A percentile compares a stretch with the other conserved stretches of the same genome.
phyloP scores from a whole-genome alignment of 2,329 filamentous ascomycete genomes.

The Penicillium sclerotiorum region DNA sequence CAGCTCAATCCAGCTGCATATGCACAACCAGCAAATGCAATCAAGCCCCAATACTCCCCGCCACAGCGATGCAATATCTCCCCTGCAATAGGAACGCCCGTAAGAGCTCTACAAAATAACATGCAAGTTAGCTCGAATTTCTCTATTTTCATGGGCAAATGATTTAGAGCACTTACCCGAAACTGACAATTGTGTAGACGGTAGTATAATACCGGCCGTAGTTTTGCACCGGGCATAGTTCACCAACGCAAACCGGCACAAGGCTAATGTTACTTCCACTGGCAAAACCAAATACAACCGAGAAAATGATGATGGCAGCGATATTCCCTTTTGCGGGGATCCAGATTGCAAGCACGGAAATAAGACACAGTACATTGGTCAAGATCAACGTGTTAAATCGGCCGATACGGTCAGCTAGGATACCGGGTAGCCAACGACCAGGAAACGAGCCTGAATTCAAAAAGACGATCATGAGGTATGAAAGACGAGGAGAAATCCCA shows the following conservation, averaged over 20 bases:
- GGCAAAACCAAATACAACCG: conserved; percentile 38
- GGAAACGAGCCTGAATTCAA: conserved; percentile 36
- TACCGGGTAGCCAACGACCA: conserved; percentile 36
- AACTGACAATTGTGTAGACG: conserved; percentile 34
- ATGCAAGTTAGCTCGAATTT: conserved; percentile 9
- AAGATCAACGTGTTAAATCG: conserved; percentile 36
- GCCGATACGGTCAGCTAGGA: conserved; percentile 35
- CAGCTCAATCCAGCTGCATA: conserved; percentile 21
- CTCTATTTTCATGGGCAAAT: neutral
- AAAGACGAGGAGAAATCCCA: conserved; percentile 27
- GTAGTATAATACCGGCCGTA: conserved; percentile 47
- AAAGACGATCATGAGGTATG: conserved; percentile 35
- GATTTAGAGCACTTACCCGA: conserved; percentile 18
- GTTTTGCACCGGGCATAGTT: conserved; percentile 46
- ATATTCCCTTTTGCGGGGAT: conserved; percentile 25
- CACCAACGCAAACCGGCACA: conserved; percentile 49
- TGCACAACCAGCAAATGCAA: conserved; percentile 19
- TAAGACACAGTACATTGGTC: conserved; percentile 28
- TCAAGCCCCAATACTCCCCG: conserved; percentile 31
- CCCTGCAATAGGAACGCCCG: conserved; percentile 30
- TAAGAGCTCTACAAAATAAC: conserved; percentile 24
- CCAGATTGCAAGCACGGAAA: conserved; percentile 32
- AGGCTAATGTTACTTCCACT: conserved; percentile 43
- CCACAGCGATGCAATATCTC: conserved; percentile 32
- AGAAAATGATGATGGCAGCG: conserved; percentile 23